Evolutionary conservation across 148 eudicot genomes (phyloP).

Genomic region (Polygonum aviculare): DNA sequence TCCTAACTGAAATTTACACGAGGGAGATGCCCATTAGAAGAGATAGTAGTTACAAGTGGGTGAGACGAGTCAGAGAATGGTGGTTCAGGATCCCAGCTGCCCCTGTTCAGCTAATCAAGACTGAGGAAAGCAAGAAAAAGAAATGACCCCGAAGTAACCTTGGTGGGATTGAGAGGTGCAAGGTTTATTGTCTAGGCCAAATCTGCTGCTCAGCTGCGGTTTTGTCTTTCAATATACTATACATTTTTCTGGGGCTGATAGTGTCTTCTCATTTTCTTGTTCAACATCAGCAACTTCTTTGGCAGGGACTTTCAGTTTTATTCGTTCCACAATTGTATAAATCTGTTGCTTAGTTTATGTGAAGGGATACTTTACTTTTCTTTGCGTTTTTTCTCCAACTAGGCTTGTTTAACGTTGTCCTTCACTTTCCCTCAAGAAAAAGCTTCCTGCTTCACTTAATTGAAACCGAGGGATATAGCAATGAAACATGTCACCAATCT

Average conservation of each 20-base stretch:
- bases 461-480: too few species aligned
- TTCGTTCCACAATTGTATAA: background rate
- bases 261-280: background rate
- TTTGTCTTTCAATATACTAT: background rate
- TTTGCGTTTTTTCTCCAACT: background rate
- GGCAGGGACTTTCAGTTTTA: background rate
- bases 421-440: too few species aligned
- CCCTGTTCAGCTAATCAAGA: conserved; percentile 60
- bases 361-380: background rate
- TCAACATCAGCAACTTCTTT: background rate
- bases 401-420: too few species aligned
- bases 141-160: conserved; percentile 19
- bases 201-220: background rate
- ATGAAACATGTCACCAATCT: too few species aligned
- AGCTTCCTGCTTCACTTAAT: too few species aligned
- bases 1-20: conserved; percentile 48
- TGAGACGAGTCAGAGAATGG: conserved; percentile 71
- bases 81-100: conserved; percentile 85
- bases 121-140: conserved; percentile 55
- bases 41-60: conserved; percentile 43
- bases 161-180: background rate
- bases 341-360: background rate
- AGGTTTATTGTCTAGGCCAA: background rate
- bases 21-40: conserved; percentile 71
- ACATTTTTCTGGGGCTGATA: background rate